Percentiles rank a stretch among this genome's conserved stretches.
phyloP scores from a whole-genome alignment of 805 yeast species.

The Ogataea pignaliae region DNA sequence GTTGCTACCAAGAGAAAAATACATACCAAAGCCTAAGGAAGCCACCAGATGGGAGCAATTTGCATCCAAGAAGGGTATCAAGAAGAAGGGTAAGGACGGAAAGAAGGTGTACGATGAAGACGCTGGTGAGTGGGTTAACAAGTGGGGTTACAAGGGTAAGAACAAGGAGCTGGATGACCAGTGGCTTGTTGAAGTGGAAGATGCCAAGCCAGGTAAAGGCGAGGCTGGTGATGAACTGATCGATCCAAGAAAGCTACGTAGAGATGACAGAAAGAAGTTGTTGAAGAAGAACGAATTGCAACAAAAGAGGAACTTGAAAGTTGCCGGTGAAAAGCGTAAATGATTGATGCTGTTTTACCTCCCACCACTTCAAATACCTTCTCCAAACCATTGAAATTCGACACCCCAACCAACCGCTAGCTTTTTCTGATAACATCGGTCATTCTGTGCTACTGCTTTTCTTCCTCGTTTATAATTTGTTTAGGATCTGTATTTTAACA shows the following conservation, averaged over 20 bases:
- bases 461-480: too few species aligned
- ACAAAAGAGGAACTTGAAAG: conserved; percentile 73
- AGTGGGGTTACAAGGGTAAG: conserved; percentile 96
- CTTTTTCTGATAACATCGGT: too few species aligned
- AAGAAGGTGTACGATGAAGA: conserved; percentile 88
- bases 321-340: conserved; percentile 7
- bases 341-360: too few species aligned
- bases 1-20: conserved; percentile 88
- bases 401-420: too few species aligned
- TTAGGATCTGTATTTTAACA: too few species aligned
- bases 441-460: too few species aligned
- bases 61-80: conserved; percentile 93
- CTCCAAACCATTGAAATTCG: too few species aligned
- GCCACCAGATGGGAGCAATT: conserved; percentile 96
- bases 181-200: conserved; percentile 95
- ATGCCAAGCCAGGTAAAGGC: conserved; percentile 46
- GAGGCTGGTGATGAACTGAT: conserved; percentile 55
- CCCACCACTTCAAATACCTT: neutral
- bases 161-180: conserved; percentile 84
- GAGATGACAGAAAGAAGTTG: conserved; percentile 80
- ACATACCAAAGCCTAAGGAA: conserved; percentile 88
- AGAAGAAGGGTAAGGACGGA: conserved; percentile 84
- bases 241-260: conserved; percentile 79
- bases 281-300: conserved; percentile 81
- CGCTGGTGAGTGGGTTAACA: conserved; percentile 91